phyloP scores from a whole-genome alignment of 192 early-diverging fungal genomes.

The Backusella tarrabulga region DNA sequence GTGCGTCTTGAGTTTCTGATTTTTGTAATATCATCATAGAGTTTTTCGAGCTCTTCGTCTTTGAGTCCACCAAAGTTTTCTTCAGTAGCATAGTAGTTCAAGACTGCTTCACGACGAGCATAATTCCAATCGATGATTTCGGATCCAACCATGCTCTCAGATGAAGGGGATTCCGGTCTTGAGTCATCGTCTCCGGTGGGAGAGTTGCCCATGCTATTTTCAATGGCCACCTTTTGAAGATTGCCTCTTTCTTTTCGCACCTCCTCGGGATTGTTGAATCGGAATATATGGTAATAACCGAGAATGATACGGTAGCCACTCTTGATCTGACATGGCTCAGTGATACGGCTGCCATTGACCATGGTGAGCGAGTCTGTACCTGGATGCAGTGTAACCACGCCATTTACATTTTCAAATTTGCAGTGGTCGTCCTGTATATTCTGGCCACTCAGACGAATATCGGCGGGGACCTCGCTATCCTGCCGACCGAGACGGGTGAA shows the following conservation, averaged over 20 bases:
- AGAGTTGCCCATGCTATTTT: constrained; percentile 18
- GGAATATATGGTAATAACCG: constrained; percentile 77
- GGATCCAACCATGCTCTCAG: constrained; percentile 39
- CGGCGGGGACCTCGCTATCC: constrained; percentile 24
- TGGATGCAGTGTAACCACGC: constrained; percentile 61
- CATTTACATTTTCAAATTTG: constrained; percentile 57
- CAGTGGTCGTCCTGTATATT: constrained; percentile 58
- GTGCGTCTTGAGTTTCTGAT: constrained; percentile 48
- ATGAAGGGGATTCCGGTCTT: constrained; percentile 33
- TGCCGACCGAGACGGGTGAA: constrained; percentile 54
- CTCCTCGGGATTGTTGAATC: constrained; percentile 82
- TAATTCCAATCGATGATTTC: constrained; percentile 75
- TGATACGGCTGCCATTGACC: constrained; percentile 74
- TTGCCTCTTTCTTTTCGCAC: constrained; percentile 60
- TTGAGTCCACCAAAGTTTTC: constrained; percentile 53
- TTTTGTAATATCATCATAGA: constrained; percentile 58
- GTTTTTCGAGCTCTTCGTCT: constrained; percentile 53
- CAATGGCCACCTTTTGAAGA: constrained; percentile 29
- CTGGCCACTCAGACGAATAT: constrained; percentile 50
- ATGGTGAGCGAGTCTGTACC: constrained; percentile 56
- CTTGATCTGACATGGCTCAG: constrained; percentile 48
- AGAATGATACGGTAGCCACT: constrained; percentile 79
- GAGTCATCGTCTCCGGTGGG: constrained; percentile 28
- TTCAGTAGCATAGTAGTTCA: constrained; percentile 42
- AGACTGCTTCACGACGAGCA: constrained; percentile 68